Evolutionary conservation across 148 eudicot species (phyloP), one percentile per base, ranked within the genome.

Genomic region (Fagopyrum tataricum): DNA sequence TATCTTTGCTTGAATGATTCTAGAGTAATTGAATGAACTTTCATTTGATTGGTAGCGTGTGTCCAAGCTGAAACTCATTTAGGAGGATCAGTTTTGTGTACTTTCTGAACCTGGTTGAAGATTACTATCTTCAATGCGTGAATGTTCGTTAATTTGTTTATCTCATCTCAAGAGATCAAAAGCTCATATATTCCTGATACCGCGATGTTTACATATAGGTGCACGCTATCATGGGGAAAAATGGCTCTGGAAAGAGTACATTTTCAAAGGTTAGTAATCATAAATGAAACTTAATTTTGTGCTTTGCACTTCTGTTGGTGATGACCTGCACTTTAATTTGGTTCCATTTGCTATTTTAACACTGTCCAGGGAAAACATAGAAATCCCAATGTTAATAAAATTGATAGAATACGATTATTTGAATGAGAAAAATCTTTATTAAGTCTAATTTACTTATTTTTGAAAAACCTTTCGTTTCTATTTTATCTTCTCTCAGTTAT

Each of bases 161-260:
- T 20, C 26, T 52, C 40, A 15, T 9, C 39, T 40, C 24, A 21
- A 15, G 49, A 43, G 26, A 41, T 7, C 18, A 23, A 58, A 17
- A 4, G 12, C 24, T 59, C 8, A 43, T 12, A 58, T 20, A 21
- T 24, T 21, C 43, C 18, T 79, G 49, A 15, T 58, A 8, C 53
- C 48, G 5, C 81, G 59, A 52, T 74, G 79, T 77, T 73, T 78
- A 24, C 53, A 17, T 70, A 80, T 79, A 96, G 99, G 84, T 90
- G 73, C 99, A 96, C 78, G 91, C 92, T 76, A 81, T 96, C 44
- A 96, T 96, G 99, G 99, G 99, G 73, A 92, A 92, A 83, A 96
- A 96, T 79, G 99, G 99, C 83, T 96, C 97, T 64, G 97, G 99
- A 67, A 96, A 96, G 87, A 96, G 99, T 78, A 96, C 99, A 52